Base-by-base conservation (phyloP, 1,139 yeast genomes). In the Sugiyamaella neomexicana region DNA sequence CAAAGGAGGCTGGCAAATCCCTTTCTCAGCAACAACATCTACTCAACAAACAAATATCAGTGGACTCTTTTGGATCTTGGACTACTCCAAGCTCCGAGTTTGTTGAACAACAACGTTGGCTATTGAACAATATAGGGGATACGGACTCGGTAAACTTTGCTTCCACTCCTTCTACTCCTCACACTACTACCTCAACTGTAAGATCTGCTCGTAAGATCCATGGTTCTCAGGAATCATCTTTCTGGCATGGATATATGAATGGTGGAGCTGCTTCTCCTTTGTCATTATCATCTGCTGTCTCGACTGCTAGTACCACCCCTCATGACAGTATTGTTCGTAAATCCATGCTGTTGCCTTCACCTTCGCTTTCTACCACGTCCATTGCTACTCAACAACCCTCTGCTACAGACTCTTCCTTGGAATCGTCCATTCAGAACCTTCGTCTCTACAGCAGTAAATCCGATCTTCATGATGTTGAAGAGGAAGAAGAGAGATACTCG, bases 31-130 rank as follows among this genome's bases (percentile, higher is more conserved):
- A 38, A 39, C 52, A 39, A 20, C 47, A 20, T 9, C n/a, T 34
- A 10, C 50, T 59, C 36, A 31, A 36, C 39, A 56, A 55, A 16
- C 53, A 59, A 31, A 31, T 48, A 20, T 59, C 61, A 6, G 39
- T 42, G 16, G 62, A 60, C 43, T 60, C 62, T 37, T 62, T 62
- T 50, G 65, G 62, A 10, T 47, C 51, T 23, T 63, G 65, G 65
- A 56, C 59, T 5, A 50, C 62, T 1, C 60, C 64, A 5, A 60
- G 58, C 46, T 23, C 59, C 10, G 64, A 61, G 37, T 62, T 62
- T 39, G 55, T 62, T 40, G 66, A 63, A 47, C 63, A 62, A 44
- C 66, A 62, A 53, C 52, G 58, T 27, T 62, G 65, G 66, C 58
- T 62, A 25, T 41, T 62, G 41, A 51, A 54, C 46, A 52, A 51